Evolutionary conservation across 2,329 filamentous ascomycete genomes (phyloP).

Genomic region (Aureobasidium sp.): DNA sequence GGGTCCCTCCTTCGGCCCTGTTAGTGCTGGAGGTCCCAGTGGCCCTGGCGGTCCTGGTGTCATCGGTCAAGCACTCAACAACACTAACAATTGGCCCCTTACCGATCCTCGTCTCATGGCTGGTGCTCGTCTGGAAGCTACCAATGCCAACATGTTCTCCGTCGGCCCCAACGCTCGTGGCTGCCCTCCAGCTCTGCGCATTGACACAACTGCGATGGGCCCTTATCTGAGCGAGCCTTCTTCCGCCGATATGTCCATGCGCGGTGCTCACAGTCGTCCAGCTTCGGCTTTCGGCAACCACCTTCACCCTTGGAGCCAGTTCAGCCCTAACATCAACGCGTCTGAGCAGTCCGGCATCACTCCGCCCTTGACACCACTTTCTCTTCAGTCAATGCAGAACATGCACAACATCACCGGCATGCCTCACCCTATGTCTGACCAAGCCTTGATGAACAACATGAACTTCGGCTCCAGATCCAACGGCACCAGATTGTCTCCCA

Average conservation of each 20-base stretch:
- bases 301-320: constrained; percentile 24
- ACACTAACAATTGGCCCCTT: background rate
- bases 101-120: background rate
- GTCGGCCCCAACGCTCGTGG: background rate
- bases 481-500: constrained; percentile 36
- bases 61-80: constrained; percentile 11
- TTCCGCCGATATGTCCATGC: background rate
- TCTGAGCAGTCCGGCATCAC: constrained; percentile 16
- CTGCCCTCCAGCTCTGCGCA: background rate
- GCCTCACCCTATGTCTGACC: constrained; percentile 16
- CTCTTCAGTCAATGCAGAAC: constrained; percentile 17
- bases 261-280: constrained; percentile 22
- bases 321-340: background rate
- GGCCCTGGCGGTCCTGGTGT: constrained; percentile 10
- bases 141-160: constrained; percentile 6
- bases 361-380: constrained; percentile 22
- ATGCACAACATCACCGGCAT: constrained; percentile 7
- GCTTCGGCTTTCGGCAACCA: constrained; percentile 25
- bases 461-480: constrained; percentile 24
- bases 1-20: background rate
- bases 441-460: background rate
- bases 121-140: background rate
- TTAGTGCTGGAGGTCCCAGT: background rate
- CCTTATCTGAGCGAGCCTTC: constrained; percentile 10
- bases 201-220: background rate